Base-by-base conservation (phyloP, 352 stramenopile genomes). In the Globisporangium cystogenes region DNA sequence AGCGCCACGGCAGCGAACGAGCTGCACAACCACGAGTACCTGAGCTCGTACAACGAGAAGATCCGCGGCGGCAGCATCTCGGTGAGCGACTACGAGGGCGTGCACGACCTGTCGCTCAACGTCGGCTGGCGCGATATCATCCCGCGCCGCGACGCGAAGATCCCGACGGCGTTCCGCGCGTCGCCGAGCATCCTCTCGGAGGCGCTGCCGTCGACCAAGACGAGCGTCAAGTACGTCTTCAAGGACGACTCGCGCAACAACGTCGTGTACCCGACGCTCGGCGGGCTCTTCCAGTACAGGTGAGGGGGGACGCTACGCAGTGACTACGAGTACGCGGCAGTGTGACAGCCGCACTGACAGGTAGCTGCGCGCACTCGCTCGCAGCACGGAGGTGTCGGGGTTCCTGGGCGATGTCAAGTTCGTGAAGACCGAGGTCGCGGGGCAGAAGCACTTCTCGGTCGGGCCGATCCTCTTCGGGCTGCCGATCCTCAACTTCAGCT, bases 221-320 rank as follows among this genome's bases (percentile, higher is more conserved):
- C 86, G 37, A 96, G 86, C 70, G 47, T 97, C 45, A 94, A 95
- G 63, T 96, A 97, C 58, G 80, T 89, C n/a, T 97, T 95, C 61
- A 95, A 86, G 45, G 82, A 95, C 48, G 90, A 97, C 58, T 77
- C 74, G 37, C 87, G 88, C 37, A 85, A 97, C 68, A 80, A 95
- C 51, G n/a, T 70, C 15, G 86, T 96, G 33, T 83, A 95, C 39
- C 90, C 90, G 18, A 95, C 83, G 40, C 51, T 60, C 43, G 90
- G 90, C n/a, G 86, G 85, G n/a, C 81, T 96, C 45, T 92, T 97
- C 55, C 87, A 93, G 60, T 87, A 90, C 65, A 83, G 79, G 68
- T 86, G 18, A 27, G 20, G 31, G 15, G 3, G 23, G 23, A 11
- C n/a, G n/a, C n/a, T n/a, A n/a, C n/a, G n/a, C n/a, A n/a, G n/a